phyloP scores from a whole-genome alignment of 257 asterid genomes.

The Fraxinus americana region DNA sequence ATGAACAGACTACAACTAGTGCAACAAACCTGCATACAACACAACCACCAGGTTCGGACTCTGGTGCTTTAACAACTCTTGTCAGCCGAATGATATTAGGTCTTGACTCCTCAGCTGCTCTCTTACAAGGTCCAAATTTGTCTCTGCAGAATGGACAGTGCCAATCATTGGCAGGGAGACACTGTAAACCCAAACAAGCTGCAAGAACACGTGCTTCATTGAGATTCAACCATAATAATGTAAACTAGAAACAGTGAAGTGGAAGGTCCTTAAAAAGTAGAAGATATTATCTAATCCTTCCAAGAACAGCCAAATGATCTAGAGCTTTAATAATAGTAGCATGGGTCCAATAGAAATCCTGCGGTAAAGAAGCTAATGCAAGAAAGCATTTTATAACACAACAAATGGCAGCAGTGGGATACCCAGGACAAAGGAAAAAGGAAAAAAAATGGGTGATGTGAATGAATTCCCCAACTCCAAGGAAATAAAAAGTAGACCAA shows the following conservation, averaged over 20 bases:
- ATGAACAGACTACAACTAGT: slow-evolving; percentile 10
- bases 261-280: background rate
- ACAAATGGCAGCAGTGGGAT: background rate
- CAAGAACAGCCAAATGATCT: background rate
- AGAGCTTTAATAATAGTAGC: background rate
- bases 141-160: slow-evolving; percentile 78
- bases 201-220: slow-evolving; percentile 35
- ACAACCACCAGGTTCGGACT: slow-evolving; percentile 90
- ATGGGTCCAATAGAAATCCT: background rate
- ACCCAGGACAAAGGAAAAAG: background rate
- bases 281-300: background rate
- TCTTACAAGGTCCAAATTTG: slow-evolving; percentile 63
- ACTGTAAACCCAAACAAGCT: slow-evolving; percentile 81
- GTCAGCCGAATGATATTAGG: slow-evolving; percentile 70
- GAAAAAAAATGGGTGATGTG: background rate
- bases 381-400: background rate
- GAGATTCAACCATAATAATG: slow-evolving; percentile 20
- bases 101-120: slow-evolving; percentile 58
- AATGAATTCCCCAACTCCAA: background rate
- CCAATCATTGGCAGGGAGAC: slow-evolving; percentile 66
- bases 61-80: slow-evolving; percentile 89
- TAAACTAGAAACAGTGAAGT: background rate
- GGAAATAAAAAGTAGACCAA: background rate
- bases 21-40: slow-evolving; percentile 89
- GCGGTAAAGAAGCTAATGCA: background rate